Percentiles rank a stretch among this genome's conserved stretches.
These are phyloP conservation scores for Parastagonospora avenae DNA, from an alignment of 2,329 filamentous ascomycete species.

Conservation along the genomic window DNA sequence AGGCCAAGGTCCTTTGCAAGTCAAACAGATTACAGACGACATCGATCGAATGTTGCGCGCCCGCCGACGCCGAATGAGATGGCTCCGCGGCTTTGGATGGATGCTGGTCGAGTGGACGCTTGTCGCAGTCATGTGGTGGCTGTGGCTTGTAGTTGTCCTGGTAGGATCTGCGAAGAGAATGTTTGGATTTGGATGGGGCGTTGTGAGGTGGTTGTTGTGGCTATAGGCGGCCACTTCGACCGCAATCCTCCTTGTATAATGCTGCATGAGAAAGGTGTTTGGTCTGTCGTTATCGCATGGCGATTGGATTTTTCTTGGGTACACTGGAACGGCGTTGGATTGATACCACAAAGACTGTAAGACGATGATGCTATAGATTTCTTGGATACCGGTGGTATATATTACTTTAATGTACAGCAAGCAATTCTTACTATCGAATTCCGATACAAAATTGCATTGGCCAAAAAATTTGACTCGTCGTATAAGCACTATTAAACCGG, in stretches of 20 bases:
- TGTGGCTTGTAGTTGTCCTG: conserved; percentile 87
- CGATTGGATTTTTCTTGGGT: neutral
- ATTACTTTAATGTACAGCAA: neutral
- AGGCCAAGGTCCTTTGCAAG: conserved; percentile 74
- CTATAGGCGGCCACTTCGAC: conserved; percentile 18
- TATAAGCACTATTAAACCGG: too few relatives aligned
- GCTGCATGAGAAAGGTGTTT: conserved; percentile 6
- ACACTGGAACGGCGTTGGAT: neutral
- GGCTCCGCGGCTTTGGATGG: conserved; percentile 78
- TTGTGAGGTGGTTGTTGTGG: conserved; percentile 84
- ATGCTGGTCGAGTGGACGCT: conserved; percentile 85
- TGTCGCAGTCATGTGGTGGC: conserved; percentile 89
- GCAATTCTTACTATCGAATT: too few relatives aligned
- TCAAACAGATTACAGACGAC: conserved; percentile 79
- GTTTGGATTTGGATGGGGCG: conserved; percentile 63
- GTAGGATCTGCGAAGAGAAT: conserved; percentile 68
- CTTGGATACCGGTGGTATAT: neutral
- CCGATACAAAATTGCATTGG: too few relatives aligned
- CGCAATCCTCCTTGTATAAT: conserved; percentile 1
- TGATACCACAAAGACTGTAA: neutral
- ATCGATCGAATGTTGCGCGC: conserved; percentile 73
- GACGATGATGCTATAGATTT: neutral
- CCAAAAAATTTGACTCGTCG: too few relatives aligned
- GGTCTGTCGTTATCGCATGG: neutral
- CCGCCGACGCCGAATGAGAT: conserved; percentile 73